Base-by-base conservation (phyloP, 306 rosid genomes). In the Cicer pinnatifidum region DNA sequence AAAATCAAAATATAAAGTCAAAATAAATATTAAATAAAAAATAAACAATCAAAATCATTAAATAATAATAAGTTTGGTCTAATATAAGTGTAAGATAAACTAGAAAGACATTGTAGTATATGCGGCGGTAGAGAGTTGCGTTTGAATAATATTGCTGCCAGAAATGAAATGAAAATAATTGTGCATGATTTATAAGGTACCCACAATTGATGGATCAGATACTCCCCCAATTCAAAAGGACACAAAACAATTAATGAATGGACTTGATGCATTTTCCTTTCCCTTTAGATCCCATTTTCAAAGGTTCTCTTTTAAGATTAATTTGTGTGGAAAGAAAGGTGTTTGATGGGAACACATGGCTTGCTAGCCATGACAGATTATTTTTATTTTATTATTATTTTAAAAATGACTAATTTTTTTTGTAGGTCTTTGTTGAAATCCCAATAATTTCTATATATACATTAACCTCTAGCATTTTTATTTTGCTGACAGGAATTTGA, bases 181-280 rank as follows among this genome's bases (percentile, higher is more conserved):
- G 51, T 68, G 23, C 64, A 82, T 78, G 80, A 74, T 35, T 69
- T 47, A 67, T 61, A 75, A 53, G 40, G 80, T 66, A 37, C 58
- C 83, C 87, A 84, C 86, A 67, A 73, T 76, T 43, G 81, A 84
- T 85, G 88, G 86, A 83, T 81, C 82, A 86, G 83, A 84, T 86
- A 57, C 84, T 73, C 3, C 0, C 23, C 50, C 69, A 80, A 75
- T 75, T 83, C 52, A 66, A 84, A 82, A 62, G 53, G 82, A 67
- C 78, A 79, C 80, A 82, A 82, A 82, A 58, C 9, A 58, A 58
- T 11, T 59, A 33, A 82, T 76, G 69, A 72, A 85, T 82, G 88
- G 82, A 75, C 47, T 8, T 54, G 80, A 85, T 85, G 68, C 72
- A 40, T 39, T 73, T 52, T 28, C 78, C 28, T 71, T 73, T 80